Conservation (phyloP, 2,329 filamentous ascomycete species). For the Pseudogymnoascus sp. region DNA sequence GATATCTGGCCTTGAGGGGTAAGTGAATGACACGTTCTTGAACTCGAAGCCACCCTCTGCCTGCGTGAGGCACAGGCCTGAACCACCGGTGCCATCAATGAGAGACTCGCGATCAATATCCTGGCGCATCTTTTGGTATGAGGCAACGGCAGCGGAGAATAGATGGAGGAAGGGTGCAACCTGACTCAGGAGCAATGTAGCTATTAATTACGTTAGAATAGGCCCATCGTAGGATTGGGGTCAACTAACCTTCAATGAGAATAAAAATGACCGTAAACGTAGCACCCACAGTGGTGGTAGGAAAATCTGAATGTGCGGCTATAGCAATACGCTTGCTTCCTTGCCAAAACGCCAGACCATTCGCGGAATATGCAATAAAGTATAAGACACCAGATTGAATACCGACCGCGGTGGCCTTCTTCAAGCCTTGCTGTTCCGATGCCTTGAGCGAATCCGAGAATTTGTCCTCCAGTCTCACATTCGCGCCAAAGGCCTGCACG, state of each 20-base stretch:
- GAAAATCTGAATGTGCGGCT: constrained; percentile 13
- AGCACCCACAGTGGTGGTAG: constrained; percentile 27
- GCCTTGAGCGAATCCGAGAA: constrained; percentile 38
- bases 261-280: constrained; percentile 45
- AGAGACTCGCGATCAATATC: constrained; percentile 18
- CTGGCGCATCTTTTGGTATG: constrained; percentile 45
- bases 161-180: constrained; percentile 56
- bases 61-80: constrained; percentile 13
- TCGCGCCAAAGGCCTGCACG: constrained; percentile 46
- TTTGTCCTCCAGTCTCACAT: constrained; percentile 39
- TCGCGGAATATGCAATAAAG: constrained; percentile 49
- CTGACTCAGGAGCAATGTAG: constrained; percentile 50
- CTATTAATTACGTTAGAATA: constrained; percentile 10
- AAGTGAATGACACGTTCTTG: constrained; percentile 33
- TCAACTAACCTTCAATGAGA: constrained; percentile 39
- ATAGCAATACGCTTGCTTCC: constrained; percentile 43
- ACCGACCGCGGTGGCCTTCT: constrained; percentile 42
- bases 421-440: constrained; percentile 37
- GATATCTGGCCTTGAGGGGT: constrained; percentile 33
- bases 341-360: constrained; percentile 51
- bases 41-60: constrained; percentile 30
- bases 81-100: constrained; percentile 18
- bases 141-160: constrained; percentile 48
- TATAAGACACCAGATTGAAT: constrained; percentile 45
- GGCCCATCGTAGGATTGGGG: neutral